These are phyloP conservation scores for Suhomyces bribrorum DNA, from an alignment of 1,139 yeast species.

Conservation along the genomic window DNA sequence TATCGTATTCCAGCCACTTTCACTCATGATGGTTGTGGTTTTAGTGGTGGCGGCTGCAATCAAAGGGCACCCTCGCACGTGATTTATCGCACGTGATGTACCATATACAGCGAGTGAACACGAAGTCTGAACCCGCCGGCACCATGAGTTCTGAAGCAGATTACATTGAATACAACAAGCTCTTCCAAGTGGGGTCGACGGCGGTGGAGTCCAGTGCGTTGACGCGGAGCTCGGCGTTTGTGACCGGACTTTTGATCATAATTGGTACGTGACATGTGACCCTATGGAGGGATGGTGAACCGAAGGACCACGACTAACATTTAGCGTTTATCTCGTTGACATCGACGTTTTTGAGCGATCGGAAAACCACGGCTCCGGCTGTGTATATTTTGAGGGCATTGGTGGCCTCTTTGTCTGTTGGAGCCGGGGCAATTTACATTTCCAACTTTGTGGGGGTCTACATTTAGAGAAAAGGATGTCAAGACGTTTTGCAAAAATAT, in stretches of 20 bases:
- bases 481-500: neutral
- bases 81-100: too few species aligned
- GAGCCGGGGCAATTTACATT: slow-evolving; percentile 38
- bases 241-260: slow-evolving; percentile 21
- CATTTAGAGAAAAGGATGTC: slow-evolving; percentile 27
- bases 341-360: slow-evolving; percentile 38
- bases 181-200: slow-evolving; percentile 26
- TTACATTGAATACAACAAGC: slow-evolving; percentile 31
- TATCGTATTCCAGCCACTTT: slow-evolving; percentile 63
- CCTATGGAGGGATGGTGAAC: neutral
- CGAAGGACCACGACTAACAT: slow-evolving; percentile 19
- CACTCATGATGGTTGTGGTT: slow-evolving; percentile 12
- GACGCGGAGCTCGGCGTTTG: slow-evolving; percentile 17
- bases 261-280: slow-evolving; percentile 21
- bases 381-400: slow-evolving; percentile 33
- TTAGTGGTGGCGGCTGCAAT: neutral
- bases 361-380: slow-evolving; percentile 31
- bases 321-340: slow-evolving; percentile 41
- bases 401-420: slow-evolving; percentile 43
- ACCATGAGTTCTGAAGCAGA: slow-evolving; percentile 31
- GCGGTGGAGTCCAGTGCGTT: slow-evolving; percentile 26
- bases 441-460: slow-evolving; percentile 50
- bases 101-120: neutral
- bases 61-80: slow-evolving; percentile 3
- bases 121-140: neutral